Base-by-base conservation (phyloP, 805 yeast genomes). In the Diddensiella caesifluorescens region DNA sequence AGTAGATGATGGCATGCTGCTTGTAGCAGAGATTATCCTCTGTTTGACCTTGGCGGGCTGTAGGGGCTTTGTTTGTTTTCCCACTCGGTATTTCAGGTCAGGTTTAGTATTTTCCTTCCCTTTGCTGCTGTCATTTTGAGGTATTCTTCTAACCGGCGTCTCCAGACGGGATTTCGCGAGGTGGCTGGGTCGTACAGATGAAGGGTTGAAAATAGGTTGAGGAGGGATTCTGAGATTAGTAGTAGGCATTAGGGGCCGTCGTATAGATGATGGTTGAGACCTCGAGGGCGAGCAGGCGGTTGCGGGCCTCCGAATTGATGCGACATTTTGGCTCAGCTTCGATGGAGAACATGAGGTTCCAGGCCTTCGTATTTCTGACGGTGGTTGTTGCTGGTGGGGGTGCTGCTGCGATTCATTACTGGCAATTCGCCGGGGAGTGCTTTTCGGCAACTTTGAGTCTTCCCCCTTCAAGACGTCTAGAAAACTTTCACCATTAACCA, bases 401-500 rank as follows among this genome's bases (percentile, higher is more conserved):
- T 10, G 30, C 19, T 40, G 36, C 5, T 30, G 35, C 23, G 33
- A 23, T 12, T 41, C 25, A 4, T 34, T 34, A 25, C 38, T 32
- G 12, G 25, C 19, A 22, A 6, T 22, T 25, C 39, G 18, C 29
- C 39, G 20, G 21, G 25, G 41, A 12, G 42, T 18, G 34, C 40
- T 30, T 39, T 42, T 22, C 21, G 36, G 36, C 18, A 12, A 45
- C 36, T 47, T 35, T 20, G 22, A 39, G 19, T 45, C 45, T 23
- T 54, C 63, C 20, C 55, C 50, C 19, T 25, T 13, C 15, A 48
- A 30, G 28, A 54, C 64, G 18, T 69, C 68, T 32, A 66, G 56
- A 32, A 77, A 71, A 27, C 72, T 71, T 46, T 67, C 69, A 1
- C 80, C 83, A 38, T 71, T 61, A 15, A 79, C 67, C 36, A 48